Conservation (phyloP, 441 rosid genomes). For the Capsella rubella region DNA sequence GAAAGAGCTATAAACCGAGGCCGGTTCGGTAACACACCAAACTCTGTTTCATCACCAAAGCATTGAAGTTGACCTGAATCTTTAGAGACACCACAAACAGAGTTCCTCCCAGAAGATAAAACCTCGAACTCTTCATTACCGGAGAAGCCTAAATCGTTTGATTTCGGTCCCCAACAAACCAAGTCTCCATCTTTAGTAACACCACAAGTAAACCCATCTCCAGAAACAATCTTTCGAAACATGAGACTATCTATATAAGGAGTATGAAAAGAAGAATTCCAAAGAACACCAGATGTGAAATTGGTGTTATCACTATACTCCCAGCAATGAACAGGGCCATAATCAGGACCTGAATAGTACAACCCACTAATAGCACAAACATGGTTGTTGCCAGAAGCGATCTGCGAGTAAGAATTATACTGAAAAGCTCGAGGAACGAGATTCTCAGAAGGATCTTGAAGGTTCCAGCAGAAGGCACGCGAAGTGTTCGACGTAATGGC, state of each 20-base stretch:
- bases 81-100: slow-evolving; percentile 69
- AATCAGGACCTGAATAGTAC: slow-evolving; percentile 60
- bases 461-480: slow-evolving; percentile 56
- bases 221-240: slow-evolving; percentile 68
- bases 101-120: slow-evolving; percentile 65
- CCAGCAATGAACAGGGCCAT: slow-evolving; percentile 73
- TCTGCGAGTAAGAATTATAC: slow-evolving; percentile 52
- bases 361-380: slow-evolving; percentile 72
- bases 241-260: slow-evolving; percentile 55
- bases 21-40: slow-evolving; percentile 49
- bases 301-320: slow-evolving; percentile 42
- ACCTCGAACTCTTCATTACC: slow-evolving; percentile 48
- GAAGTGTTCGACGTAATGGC: slow-evolving; percentile 59
- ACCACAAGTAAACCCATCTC: slow-evolving; percentile 86
- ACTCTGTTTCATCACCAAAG: slow-evolving; percentile 63
- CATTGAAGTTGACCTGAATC: slow-evolving; percentile 61
- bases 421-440: slow-evolving; percentile 55
- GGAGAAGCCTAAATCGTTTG: slow-evolving; percentile 50
- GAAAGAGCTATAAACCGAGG: slow-evolving; percentile 60
- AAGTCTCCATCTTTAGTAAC: slow-evolving; percentile 57
- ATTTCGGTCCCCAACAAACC: slow-evolving; percentile 84
- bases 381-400: slow-evolving; percentile 67
- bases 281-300: slow-evolving; percentile 42
- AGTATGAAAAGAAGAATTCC: slow-evolving; percentile 52
- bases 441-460: slow-evolving; percentile 48